These are phyloP conservation scores for Yamadazyma sp. DNA, from an alignment of 1,139 yeast genomes.

Conservation along the genomic window DNA sequence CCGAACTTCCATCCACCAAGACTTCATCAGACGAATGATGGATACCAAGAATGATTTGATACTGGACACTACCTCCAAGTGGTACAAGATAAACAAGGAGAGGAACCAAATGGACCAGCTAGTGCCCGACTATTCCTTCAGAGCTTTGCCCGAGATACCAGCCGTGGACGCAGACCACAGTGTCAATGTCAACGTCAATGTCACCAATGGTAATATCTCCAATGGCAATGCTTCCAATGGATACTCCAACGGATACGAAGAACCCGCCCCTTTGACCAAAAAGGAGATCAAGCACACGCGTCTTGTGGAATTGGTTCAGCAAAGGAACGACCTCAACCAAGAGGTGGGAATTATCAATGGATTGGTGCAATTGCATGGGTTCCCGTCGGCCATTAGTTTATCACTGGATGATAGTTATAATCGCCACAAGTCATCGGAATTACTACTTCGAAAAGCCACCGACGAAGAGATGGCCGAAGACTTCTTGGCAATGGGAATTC, in stretches of 20 bases:
- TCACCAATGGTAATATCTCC: slow-evolving; percentile 2
- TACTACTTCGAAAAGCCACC: slow-evolving; percentile 50
- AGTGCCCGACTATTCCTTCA: slow-evolving; percentile 44
- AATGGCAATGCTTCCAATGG: slow-evolving; percentile 7
- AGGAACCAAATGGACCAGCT: slow-evolving; percentile 80
- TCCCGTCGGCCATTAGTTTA: slow-evolving; percentile 63
- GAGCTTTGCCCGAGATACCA: slow-evolving; percentile 34
- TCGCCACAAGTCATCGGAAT: slow-evolving; percentile 22
- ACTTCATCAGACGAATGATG: slow-evolving; percentile 66
- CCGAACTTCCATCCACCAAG: slow-evolving; percentile 82
- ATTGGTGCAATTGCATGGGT: slow-evolving; percentile 57
- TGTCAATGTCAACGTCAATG: slow-evolving; percentile 1
- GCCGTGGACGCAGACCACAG: slow-evolving; percentile 14
- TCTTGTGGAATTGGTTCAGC: slow-evolving; percentile 48
- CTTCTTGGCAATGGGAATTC: slow-evolving; percentile 50
- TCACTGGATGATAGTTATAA: slow-evolving; percentile 21
- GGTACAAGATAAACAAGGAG: slow-evolving; percentile 93
- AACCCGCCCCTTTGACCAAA: slow-evolving; percentile 22
- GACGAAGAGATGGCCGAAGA: slow-evolving; percentile 67
- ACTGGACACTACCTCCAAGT: slow-evolving; percentile 73
- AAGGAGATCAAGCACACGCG: slow-evolving; percentile 39
- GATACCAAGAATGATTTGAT: slow-evolving; percentile 70
- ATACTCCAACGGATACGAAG: slow-evolving; percentile 11
- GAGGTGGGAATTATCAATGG: slow-evolving; percentile 62
- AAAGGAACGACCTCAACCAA: slow-evolving; percentile 53